phyloP scores from a whole-genome alignment of 2,329 filamentous ascomycete species.

The Aspergillus sp. region DNA sequence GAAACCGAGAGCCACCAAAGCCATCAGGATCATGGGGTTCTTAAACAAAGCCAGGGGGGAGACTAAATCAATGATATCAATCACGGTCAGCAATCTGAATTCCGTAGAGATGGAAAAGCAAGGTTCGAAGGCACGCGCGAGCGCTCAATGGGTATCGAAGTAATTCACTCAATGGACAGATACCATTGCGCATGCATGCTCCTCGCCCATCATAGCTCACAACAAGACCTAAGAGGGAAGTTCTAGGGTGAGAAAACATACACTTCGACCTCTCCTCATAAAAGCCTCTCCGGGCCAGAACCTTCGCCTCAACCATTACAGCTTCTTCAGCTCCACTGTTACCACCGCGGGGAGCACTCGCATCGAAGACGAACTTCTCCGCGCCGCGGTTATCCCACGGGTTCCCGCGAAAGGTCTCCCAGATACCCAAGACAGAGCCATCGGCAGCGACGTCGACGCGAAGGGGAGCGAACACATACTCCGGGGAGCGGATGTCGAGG shows the following conservation, averaged over 20 bases:
- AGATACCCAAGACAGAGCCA: constrained; percentile 61
- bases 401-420: constrained; percentile 86
- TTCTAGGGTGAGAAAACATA: constrained; percentile 51
- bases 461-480: constrained; percentile 75
- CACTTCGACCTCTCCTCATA: constrained; percentile 75
- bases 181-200: constrained; percentile 6
- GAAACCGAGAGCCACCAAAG: constrained; percentile 75
- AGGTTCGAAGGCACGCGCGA: too few species aligned
- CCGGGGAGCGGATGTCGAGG: constrained; percentile 74
- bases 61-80: constrained; percentile 52
- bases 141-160: too few species aligned
- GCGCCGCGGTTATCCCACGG: constrained; percentile 82
- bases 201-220: constrained; percentile 5
- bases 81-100: too few species aligned
- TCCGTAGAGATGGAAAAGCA: too few species aligned
- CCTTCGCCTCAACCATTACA: constrained; percentile 62
- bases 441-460: constrained; percentile 66
- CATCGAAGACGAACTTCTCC: constrained; percentile 46
- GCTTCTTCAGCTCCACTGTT: constrained; percentile 24
- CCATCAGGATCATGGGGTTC: constrained; percentile 96
- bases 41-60: constrained; percentile 80
- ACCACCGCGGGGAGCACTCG: constrained; percentile 18
- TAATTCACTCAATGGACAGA: neutral
- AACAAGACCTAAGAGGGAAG: neutral
- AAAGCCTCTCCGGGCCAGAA: constrained; percentile 68